Percentiles rank a stretch among this genome's conserved stretches.
phyloP scores from a whole-genome alignment of 208 protist genomes.

The Naegleria fowleri region DNA sequence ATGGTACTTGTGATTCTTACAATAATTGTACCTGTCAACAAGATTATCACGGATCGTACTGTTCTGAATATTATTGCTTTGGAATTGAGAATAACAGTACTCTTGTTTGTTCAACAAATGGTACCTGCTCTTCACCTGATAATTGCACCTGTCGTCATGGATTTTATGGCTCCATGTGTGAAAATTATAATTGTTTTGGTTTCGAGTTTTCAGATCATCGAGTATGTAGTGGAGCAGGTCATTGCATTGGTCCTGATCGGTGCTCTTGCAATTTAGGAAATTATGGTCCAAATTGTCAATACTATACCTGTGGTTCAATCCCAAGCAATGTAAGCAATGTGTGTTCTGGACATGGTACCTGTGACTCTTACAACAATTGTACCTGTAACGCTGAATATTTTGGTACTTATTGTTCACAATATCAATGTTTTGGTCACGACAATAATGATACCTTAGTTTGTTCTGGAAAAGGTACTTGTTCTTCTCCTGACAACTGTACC shows the following conservation, averaged over 20 bases:
- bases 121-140: constrained; percentile 5
- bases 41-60: not conserved
- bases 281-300: not conserved
- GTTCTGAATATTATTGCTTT: not conserved
- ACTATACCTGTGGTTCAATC: not conserved
- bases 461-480: not conserved
- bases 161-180: not conserved
- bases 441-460: not conserved
- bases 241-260: not conserved
- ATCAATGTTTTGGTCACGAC: not conserved
- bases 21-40: not conserved
- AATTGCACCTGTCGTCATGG: not conserved
- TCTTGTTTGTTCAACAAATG: not conserved
- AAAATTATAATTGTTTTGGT: not conserved
- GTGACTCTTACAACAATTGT: not conserved
- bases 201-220: not conserved
- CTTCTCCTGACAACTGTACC: not conserved
- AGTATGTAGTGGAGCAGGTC: not conserved
- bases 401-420: not conserved
- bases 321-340: too few species aligned
- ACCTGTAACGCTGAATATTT: not conserved
- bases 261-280: not conserved
- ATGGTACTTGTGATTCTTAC: not conserved
- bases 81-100: too few species aligned
- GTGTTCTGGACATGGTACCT: not conserved